Percentiles rank a stretch among this genome's conserved stretches.
These are phyloP conservation scores for Colletotrichum kahawae DNA, from an alignment of 2,329 filamentous ascomycete species.

Conservation along the genomic window DNA sequence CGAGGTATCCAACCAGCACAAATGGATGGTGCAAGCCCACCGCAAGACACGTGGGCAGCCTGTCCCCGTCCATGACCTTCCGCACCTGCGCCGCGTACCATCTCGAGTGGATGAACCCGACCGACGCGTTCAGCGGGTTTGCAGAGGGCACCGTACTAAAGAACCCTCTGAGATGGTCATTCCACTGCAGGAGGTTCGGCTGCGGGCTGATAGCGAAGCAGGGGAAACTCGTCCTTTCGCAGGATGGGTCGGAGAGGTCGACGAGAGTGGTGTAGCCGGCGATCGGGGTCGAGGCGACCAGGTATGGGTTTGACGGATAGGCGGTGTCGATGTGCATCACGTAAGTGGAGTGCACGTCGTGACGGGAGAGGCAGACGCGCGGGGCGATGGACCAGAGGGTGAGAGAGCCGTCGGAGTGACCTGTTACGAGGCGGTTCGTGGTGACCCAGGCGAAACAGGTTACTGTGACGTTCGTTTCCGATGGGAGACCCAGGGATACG, in stretches of 20 bases:
- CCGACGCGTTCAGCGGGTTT: constrained; percentile 55
- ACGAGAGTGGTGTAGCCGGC: constrained; percentile 58
- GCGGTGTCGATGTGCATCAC: constrained; percentile 61
- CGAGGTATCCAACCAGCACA: constrained; percentile 56
- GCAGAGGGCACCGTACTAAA: constrained; percentile 57
- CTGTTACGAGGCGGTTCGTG: constrained; percentile 59
- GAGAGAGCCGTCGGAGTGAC: constrained; percentile 62
- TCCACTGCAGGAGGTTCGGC: constrained; percentile 58
- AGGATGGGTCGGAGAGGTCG: constrained; percentile 57
- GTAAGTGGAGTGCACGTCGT: constrained; percentile 57
- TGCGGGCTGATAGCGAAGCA: constrained; percentile 56
- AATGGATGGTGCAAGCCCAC: constrained; percentile 58
- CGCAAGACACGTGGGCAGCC: constrained; percentile 54
- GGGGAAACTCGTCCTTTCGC: constrained; percentile 58
- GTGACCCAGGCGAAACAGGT: constrained; percentile 61
- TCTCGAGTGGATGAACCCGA: constrained; percentile 56
- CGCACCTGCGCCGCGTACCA: constrained; percentile 58
- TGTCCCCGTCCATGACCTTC: constrained; percentile 55
- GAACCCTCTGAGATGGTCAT: constrained; percentile 61
- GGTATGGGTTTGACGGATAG: constrained; percentile 60
- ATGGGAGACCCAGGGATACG: constrained; percentile 46
- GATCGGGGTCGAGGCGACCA: constrained; percentile 60
- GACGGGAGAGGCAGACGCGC: constrained; percentile 51
- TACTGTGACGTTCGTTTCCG: constrained; percentile 53
- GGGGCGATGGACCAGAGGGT: constrained; percentile 62